These are phyloP conservation scores for Curvularia hawaiiensis DNA, from an alignment of 2,329 filamentous ascomycete genomes.

Conservation along the genomic window DNA sequence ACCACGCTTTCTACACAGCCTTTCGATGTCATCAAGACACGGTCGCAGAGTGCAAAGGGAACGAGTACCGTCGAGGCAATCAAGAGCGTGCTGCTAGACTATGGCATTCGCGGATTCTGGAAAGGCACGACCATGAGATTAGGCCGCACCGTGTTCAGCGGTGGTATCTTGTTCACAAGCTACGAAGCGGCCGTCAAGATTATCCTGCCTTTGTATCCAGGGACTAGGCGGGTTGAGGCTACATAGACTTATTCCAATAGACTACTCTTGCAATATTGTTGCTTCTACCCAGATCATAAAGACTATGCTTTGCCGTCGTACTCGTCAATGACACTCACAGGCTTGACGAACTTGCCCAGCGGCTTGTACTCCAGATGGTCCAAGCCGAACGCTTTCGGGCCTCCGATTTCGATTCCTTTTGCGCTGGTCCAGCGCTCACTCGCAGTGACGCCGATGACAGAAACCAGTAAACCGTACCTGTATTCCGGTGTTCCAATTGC, in stretches of 20 bases:
- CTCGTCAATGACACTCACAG: slow-evolving; percentile 60
- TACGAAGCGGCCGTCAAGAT: slow-evolving; percentile 63
- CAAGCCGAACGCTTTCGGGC: slow-evolving; percentile 57
- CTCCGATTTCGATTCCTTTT: slow-evolving; percentile 57
- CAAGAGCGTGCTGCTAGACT: slow-evolving; percentile 59
- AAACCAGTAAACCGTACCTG: slow-evolving; percentile 58
- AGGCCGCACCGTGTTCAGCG: slow-evolving; percentile 66
- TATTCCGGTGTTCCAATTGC: slow-evolving; percentile 61
- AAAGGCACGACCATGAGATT: slow-evolving; percentile 71
- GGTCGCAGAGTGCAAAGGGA: slow-evolving; percentile 64
- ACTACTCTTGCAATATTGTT: neutral
- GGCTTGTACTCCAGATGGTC: slow-evolving; percentile 56
- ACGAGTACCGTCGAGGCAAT: slow-evolving; percentile 64
- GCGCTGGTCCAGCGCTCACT: slow-evolving; percentile 60
- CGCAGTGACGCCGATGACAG: slow-evolving; percentile 60
- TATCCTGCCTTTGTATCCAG: slow-evolving; percentile 50
- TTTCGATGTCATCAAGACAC: slow-evolving; percentile 68
- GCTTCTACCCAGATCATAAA: neutral
- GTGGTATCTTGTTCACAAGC: slow-evolving; percentile 69
- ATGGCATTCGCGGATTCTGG: slow-evolving; percentile 67
- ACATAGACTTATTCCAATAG: slow-evolving; percentile 22
- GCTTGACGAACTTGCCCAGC: slow-evolving; percentile 58
- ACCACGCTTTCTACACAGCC: slow-evolving; percentile 66
- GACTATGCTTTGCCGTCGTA: slow-evolving; percentile 36
- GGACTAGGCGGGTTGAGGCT: slow-evolving; percentile 23